Evolutionary conservation across 805 yeast species (phyloP).

Genomic region (Wickerhamomyces pijperi): DNA sequence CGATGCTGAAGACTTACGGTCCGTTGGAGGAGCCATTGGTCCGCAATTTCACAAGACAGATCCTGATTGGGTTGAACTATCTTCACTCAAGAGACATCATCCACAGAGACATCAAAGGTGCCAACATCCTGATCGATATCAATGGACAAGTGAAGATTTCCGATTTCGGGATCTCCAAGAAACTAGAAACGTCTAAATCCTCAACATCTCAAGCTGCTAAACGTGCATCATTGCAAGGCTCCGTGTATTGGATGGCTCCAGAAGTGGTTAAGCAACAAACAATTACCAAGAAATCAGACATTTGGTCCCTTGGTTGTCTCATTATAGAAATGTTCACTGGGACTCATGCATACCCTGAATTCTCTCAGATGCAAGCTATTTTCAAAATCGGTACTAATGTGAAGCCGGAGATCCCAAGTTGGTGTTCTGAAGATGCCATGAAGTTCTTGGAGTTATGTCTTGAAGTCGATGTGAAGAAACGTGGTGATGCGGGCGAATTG

Average conservation of each 20-base stretch:
- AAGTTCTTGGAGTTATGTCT: slow-evolving; percentile 60
- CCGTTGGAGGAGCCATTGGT: slow-evolving; percentile 73
- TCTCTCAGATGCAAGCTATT: slow-evolving; percentile 94
- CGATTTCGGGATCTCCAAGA: slow-evolving; percentile 76
- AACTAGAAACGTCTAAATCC: slow-evolving; percentile 40
- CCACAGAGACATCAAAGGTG: slow-evolving; percentile 84
- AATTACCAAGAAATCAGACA: slow-evolving; percentile 86
- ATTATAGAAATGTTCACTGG: slow-evolving; percentile 95
- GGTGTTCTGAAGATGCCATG: slow-evolving; percentile 57
- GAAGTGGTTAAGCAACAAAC: slow-evolving; percentile 93
- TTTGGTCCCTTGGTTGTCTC: slow-evolving; percentile 95
- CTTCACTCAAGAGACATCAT: slow-evolving; percentile 67
- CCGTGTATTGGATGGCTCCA: slow-evolving; percentile 99
- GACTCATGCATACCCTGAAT: slow-evolving; percentile 89
- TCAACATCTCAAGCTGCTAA: slow-evolving; percentile 26
- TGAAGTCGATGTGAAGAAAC: slow-evolving; percentile 57
- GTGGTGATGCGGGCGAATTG: slow-evolving; percentile 68
- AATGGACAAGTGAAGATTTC: slow-evolving; percentile 76
- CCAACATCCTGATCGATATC: slow-evolving; percentile 71
- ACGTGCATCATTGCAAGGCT: slow-evolving; percentile 85
- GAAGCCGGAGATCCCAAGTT: slow-evolving; percentile 68
- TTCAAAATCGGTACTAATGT: slow-evolving; percentile 85
- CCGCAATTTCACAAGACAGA: slow-evolving; percentile 63
- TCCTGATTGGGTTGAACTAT: slow-evolving; percentile 62
- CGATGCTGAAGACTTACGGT: slow-evolving; percentile 62